Evolutionary conservation across 257 asterid species (phyloP), one percentile per base, ranked within the genome.

Genomic region (Solanum clarkiae): DNA sequence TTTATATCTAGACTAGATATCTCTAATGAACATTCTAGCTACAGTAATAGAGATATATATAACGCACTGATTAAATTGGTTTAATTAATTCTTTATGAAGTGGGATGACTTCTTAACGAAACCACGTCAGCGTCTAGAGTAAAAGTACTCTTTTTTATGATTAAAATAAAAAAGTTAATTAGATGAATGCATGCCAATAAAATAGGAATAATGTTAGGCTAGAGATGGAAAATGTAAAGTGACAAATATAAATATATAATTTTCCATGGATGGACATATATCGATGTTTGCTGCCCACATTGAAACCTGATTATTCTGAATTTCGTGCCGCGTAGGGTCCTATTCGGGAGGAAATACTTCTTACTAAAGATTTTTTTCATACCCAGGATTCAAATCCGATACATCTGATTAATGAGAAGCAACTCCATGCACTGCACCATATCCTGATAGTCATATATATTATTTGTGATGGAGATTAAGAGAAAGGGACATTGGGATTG

Each of bases 401-500:
- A 36, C 7, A 4, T 36, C 2, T 36, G 6, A 5, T 36, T 36
- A 36, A 36, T 6, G 6, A 36, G 1, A 36, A 36, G 0, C 1
- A 36, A 0, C 7, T 5, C 0, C 1, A 36, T 36, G 7, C 42
- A 4, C 42, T 4, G 42, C 7, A 5, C 6, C 42, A 4, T 5
- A 36, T 36, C 42, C 0, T 5, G 49, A 2, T 68, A 7, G 8
- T 36, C 8, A 69, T 18, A 36, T 36, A 36, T 36, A 36, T 36
- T 36, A 68, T 32, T 20, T 32, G 49, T 82, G 81, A 85, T 65
- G 69, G 92, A 87, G 87, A 89, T 57, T 57, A 57, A 80, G 79
- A 79, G 93, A 87, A 84, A 85, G 87, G 69, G 92, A 90, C 92
- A 69, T 74, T 60, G 62, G 8, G 1, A 26, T 51, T 77, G 62